phyloP scores from a whole-genome alignment of 106 monocot species.

The Iris macrosiphon region DNA sequence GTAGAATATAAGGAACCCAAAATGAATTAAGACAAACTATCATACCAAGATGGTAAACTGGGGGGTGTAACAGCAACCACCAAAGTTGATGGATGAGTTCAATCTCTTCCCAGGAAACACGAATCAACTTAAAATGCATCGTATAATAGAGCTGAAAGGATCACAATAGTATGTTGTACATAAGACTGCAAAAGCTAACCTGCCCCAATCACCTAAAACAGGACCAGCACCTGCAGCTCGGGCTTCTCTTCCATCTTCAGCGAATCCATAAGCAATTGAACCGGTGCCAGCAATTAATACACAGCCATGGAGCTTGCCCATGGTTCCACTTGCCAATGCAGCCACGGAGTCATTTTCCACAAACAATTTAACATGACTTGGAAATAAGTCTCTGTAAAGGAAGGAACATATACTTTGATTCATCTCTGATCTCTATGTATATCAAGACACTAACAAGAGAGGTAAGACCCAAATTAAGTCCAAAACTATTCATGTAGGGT shows the following conservation, averaged over 20 bases:
- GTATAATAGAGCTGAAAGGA: too few relatives aligned
- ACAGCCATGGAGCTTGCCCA: conserved; percentile 96
- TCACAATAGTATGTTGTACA: neutral
- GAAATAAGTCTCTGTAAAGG: conserved; percentile 64
- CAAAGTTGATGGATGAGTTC: too few relatives aligned
- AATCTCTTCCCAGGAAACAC: too few relatives aligned
- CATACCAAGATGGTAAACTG: too few relatives aligned
- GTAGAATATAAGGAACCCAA: too few relatives aligned
- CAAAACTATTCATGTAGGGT: too few relatives aligned
- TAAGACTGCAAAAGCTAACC: conserved; percentile 29
- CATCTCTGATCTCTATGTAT: too few relatives aligned
- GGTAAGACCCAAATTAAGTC: too few relatives aligned
- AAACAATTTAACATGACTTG: conserved; percentile 69
- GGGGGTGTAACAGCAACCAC: too few relatives aligned
- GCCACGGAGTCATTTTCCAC: conserved; percentile 99
- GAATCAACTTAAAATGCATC: too few relatives aligned
- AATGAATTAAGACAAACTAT: too few relatives aligned
- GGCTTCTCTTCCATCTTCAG: conserved; percentile 82
- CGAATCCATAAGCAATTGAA: conserved; percentile 88
- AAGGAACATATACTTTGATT: neutral
- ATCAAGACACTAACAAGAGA: too few relatives aligned
- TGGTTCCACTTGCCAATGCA: conserved; percentile 91
- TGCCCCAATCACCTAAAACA: conserved; percentile 96
- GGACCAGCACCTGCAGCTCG: conserved; percentile 97
- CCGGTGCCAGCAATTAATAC: conserved; percentile 97